Percentiles rank a stretch among this genome's conserved stretches.
phyloP scores from a whole-genome alignment of 2,329 filamentous ascomycete species.

The Monosporascus cannonballus region DNA sequence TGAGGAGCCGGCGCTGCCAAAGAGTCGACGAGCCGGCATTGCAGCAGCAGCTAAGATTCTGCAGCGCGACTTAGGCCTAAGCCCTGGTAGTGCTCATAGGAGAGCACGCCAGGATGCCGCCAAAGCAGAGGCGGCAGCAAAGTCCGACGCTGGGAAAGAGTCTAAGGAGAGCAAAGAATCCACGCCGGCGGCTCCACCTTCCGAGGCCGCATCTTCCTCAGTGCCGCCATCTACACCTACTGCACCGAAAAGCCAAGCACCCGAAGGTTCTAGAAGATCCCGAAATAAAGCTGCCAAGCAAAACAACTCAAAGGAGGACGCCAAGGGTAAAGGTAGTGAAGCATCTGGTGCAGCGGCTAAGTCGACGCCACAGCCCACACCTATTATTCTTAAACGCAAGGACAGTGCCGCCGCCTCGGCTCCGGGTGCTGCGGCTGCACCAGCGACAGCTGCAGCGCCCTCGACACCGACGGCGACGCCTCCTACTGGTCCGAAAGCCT shows the following conservation, averaged over 20 bases:
- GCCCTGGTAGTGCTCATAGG: slow-evolving; percentile 55
- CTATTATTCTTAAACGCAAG: slow-evolving; percentile 24
- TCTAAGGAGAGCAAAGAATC: slow-evolving; percentile 15
- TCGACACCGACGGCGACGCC: slow-evolving; percentile 24
- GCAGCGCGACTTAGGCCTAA: slow-evolving; percentile 60
- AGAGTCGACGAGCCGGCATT: slow-evolving; percentile 55
- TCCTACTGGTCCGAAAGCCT: slow-evolving; percentile 24
- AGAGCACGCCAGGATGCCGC: slow-evolving; percentile 53
- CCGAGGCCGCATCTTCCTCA: slow-evolving; percentile 13
- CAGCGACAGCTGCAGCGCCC: slow-evolving; percentile 19
- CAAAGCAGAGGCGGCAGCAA: slow-evolving; percentile 46
- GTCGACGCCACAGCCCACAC: slow-evolving; percentile 18
- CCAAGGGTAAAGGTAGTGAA: slow-evolving; percentile 20
- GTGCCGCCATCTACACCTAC: slow-evolving; percentile 19
- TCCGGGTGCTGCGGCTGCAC: slow-evolving; percentile 10
- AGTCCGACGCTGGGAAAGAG: slow-evolving; percentile 26
- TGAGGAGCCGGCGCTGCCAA: slow-evolving; percentile 35
- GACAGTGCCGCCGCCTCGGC: slow-evolving; percentile 9
- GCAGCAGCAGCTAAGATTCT: slow-evolving; percentile 58
- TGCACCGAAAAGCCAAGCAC: slow-evolving; percentile 20
- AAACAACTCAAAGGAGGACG: slow-evolving; percentile 18
- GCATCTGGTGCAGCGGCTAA: slow-evolving; percentile 17
- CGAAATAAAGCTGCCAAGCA: slow-evolving; percentile 30
- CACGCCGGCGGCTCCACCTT: slow-evolving; percentile 11
- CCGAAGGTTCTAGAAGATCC: slow-evolving; percentile 27